Conservation (phyloP, 2,329 filamentous ascomycete species). For the Trichoderma guizhouense region DNA sequence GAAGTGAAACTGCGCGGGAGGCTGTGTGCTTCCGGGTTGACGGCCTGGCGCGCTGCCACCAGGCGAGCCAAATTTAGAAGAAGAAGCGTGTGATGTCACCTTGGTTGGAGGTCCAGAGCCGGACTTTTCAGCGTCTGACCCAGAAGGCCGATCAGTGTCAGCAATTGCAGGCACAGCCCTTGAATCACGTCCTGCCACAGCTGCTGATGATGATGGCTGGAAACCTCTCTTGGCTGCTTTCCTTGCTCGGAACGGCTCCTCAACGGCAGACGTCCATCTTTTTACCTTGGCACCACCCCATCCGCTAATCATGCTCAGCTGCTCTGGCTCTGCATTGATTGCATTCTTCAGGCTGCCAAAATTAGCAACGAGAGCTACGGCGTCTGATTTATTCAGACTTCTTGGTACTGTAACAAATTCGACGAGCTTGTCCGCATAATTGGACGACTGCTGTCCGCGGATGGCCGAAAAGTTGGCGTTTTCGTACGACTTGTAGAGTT, state of each 20-base stretch:
- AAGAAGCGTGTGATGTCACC: constrained; percentile 28
- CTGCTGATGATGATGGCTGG: background rate
- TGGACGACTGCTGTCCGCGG: constrained; percentile 76
- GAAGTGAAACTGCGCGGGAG: constrained; percentile 36
- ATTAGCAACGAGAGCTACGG: constrained; percentile 81
- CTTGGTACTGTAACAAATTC: constrained; percentile 91
- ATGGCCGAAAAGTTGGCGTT: constrained; percentile 78
- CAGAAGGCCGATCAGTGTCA: constrained; percentile 23
- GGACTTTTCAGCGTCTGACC: constrained; percentile 39
- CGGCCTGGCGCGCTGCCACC: background rate
- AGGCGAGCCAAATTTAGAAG: constrained; percentile 1
- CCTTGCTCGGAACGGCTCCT: constrained; percentile 78
- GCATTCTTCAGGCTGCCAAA: constrained; percentile 88
- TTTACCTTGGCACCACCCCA: constrained; percentile 97
- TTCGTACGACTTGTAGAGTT: constrained; percentile 93
- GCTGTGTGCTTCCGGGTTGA: background rate
- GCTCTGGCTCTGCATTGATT: constrained; percentile 82
- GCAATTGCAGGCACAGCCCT: background rate
- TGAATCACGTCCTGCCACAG: background rate
- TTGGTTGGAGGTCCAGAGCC: constrained; percentile 42
- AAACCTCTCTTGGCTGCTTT: constrained; percentile 57
- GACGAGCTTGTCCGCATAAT: constrained; percentile 80
- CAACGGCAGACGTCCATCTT: constrained; percentile 75
- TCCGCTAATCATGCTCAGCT: constrained; percentile 78
- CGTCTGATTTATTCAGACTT: constrained; percentile 91